A percentile compares a stretch with the other conserved stretches of the same genome.
Evolutionary conservation across 2,329 filamentous ascomycete species (phyloP).

Genomic region (Tetracladium maxilliforme): DNA sequence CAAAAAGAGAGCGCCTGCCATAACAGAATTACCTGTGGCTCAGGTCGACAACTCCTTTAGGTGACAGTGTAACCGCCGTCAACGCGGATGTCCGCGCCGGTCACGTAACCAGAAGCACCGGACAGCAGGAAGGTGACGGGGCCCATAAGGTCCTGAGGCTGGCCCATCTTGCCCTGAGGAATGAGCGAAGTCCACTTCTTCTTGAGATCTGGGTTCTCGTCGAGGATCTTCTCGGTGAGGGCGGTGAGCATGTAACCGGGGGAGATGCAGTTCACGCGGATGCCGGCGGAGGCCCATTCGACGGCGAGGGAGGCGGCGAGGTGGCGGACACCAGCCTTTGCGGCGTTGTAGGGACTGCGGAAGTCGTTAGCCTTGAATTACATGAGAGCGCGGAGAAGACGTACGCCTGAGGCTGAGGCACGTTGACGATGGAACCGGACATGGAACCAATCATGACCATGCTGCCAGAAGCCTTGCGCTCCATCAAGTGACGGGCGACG

Average conservation of each 20-base stretch:
- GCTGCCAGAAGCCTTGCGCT: slow-evolving; percentile 61
- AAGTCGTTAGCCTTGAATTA: background rate
- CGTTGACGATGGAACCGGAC: slow-evolving; percentile 86
- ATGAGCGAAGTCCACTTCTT: slow-evolving; percentile 86
- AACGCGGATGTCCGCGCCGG: slow-evolving; percentile 40
- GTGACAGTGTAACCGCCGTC: slow-evolving; percentile 84
- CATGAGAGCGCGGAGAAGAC: slow-evolving; percentile 3
- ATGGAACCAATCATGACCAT: slow-evolving; percentile 95
- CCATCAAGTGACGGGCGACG: slow-evolving; percentile 80
- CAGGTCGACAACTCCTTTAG: too few species aligned
- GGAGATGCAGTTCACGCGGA: slow-evolving; percentile 89
- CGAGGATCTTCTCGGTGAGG: slow-evolving; percentile 83
- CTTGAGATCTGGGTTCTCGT: slow-evolving; percentile 82
- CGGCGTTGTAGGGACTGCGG: slow-evolving; percentile 84
- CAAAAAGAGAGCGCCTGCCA: too few species aligned
- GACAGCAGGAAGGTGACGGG: slow-evolving; percentile 77
- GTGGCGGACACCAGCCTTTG: slow-evolving; percentile 86
- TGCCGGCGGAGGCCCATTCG: slow-evolving; percentile 79
- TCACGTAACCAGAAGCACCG: slow-evolving; percentile 63
- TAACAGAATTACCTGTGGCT: too few species aligned
- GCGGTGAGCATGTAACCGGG: slow-evolving; percentile 96
- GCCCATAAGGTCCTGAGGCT: slow-evolving; percentile 84
- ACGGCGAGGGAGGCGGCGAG: slow-evolving; percentile 78
- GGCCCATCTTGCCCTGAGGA: slow-evolving; percentile 85
- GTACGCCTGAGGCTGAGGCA: slow-evolving; percentile 88